Conservation (phyloP, 1,139 yeast genomes). For the Wickerhamomyces sp. region DNA sequence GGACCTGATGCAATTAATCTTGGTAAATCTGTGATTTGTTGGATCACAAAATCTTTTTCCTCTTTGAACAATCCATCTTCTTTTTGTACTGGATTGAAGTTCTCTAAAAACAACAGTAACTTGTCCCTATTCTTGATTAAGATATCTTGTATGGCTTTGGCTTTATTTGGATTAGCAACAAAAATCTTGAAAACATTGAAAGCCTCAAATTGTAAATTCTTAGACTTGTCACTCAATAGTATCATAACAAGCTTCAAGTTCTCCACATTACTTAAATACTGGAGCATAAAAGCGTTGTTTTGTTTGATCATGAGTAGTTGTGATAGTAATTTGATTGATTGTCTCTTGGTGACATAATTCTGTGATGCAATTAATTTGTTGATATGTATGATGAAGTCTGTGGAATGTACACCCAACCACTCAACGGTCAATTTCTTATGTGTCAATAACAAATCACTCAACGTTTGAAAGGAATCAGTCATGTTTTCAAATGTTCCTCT, state of each 20-base stretch:
- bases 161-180: constrained; percentile 90
- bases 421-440: constrained; percentile 69
- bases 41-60: constrained; percentile 76
- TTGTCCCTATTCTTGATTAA: constrained; percentile 77
- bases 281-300: constrained; percentile 67
- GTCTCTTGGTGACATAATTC: constrained; percentile 90
- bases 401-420: constrained; percentile 44
- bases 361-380: constrained; percentile 67
- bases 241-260: constrained; percentile 85
- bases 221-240: constrained; percentile 80
- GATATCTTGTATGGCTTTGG: constrained; percentile 74
- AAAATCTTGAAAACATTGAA: constrained; percentile 90
- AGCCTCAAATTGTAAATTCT: constrained; percentile 83
- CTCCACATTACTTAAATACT: constrained; percentile 74
- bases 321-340: constrained; percentile 73
- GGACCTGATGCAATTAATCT: constrained; percentile 30
- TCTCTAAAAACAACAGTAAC: constrained; percentile 61
- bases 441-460: constrained; percentile 61
- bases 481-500: constrained; percentile 81
- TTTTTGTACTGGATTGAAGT: constrained; percentile 54
- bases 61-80: constrained; percentile 69
- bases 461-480: constrained; percentile 80
- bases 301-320: constrained; percentile 71
- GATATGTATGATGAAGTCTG: constrained; percentile 52
- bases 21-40: constrained; percentile 69